Conservation (phyloP, 306 rosid species). For the Casuarina glauca region DNA sequence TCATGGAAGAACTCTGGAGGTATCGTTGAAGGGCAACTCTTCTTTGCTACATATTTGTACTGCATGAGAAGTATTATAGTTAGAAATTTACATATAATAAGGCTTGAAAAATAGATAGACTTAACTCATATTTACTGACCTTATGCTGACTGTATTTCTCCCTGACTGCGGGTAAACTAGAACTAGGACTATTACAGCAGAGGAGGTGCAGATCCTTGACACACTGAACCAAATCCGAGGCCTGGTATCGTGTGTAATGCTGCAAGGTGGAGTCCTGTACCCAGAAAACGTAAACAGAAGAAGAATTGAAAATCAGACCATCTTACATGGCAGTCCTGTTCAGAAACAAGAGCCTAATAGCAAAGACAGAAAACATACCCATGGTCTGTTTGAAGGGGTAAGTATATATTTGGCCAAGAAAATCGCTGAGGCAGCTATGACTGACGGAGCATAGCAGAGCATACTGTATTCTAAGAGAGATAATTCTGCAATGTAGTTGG, state of each 20-base stretch:
- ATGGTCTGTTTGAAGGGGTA: constrained; percentile 70
- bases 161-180: constrained; percentile 54
- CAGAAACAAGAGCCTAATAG: neutral
- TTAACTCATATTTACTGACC: constrained; percentile 20
- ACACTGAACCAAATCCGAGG: constrained; percentile 38
- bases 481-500: constrained; percentile 80
- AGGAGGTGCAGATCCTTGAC: constrained; percentile 53
- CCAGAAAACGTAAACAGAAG: neutral
- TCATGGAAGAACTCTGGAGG: constrained; percentile 64
- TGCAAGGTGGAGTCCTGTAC: constrained; percentile 55
- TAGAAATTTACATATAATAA: too few relatives aligned
- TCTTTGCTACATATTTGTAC: constrained; percentile 90
- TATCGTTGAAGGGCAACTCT: constrained; percentile 65
- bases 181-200: constrained; percentile 35
- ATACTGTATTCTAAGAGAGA: constrained; percentile 85
- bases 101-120: too few relatives aligned
- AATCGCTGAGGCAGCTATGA: constrained; percentile 81
- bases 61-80: constrained; percentile 33
- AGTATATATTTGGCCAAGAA: constrained; percentile 77
- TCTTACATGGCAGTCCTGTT: neutral
- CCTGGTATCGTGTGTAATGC: constrained; percentile 57
- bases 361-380: constrained; percentile 50
- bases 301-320: constrained; percentile 7
- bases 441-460: constrained; percentile 84
- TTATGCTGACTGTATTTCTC: constrained; percentile 67